phyloP scores from a whole-genome alignment of 2,329 filamentous ascomycete species.

The Colletotrichum abscissum region DNA sequence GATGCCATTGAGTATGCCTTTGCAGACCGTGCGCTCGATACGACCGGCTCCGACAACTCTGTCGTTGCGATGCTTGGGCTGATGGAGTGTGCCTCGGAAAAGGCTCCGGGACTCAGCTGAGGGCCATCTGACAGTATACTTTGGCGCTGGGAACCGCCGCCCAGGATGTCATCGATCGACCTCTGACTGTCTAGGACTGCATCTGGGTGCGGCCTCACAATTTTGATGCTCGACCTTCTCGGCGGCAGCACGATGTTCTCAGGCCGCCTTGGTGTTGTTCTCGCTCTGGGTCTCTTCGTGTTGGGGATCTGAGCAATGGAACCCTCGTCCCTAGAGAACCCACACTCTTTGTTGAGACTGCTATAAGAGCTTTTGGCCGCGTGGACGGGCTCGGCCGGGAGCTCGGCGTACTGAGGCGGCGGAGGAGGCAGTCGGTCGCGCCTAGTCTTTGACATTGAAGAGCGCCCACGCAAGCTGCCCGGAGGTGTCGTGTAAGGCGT shows the following conservation, averaged over 20 bases:
- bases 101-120: constrained; percentile 22
- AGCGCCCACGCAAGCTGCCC: constrained; percentile 15
- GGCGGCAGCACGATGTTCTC: constrained; percentile 25
- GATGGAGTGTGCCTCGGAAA: constrained; percentile 40
- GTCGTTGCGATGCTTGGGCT: constrained; percentile 47
- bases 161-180: constrained; percentile 25
- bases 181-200: not conserved
- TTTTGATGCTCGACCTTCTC: constrained; percentile 13
- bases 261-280: constrained; percentile 6
- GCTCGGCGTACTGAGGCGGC: constrained; percentile 29
- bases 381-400: constrained; percentile 22
- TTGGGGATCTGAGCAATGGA: not conserved
- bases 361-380: constrained; percentile 18
- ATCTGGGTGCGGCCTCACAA: not conserved
- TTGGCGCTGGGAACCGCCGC: constrained; percentile 27
- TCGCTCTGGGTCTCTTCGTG: not conserved
- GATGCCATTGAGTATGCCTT: constrained; percentile 43
- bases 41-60: constrained; percentile 44
- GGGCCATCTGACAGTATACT: constrained; percentile 9
- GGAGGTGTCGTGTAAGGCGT: constrained; percentile 33
- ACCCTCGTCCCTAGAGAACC: not conserved
- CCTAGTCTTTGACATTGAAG: constrained; percentile 9
- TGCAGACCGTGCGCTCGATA: constrained; percentile 46
- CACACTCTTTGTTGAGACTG: constrained; percentile 11
- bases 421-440: constrained; percentile 7